These are phyloP conservation scores for Penicillium paxilli DNA, from an alignment of 495 filamentous ascomycete species.

Conservation along the genomic window DNA sequence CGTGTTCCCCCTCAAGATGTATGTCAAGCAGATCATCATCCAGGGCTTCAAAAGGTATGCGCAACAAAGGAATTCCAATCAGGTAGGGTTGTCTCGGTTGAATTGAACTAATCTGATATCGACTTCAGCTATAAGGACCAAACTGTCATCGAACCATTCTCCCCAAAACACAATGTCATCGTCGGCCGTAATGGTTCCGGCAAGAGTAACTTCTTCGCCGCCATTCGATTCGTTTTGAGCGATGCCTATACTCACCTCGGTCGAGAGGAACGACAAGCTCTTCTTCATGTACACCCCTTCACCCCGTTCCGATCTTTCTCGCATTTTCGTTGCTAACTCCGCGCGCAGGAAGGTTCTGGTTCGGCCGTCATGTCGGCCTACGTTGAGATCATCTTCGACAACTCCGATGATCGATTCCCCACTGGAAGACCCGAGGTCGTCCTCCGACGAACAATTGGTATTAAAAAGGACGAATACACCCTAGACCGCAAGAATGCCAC, in stretches of 20 bases:
- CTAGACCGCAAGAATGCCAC: conserved; percentile 95
- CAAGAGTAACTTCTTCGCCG: conserved; percentile 99
- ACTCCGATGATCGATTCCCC: conserved; percentile 92
- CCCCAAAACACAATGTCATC: conserved; percentile 96
- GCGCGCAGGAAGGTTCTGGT: conserved; percentile 78
- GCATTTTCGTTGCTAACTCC: conserved; percentile 25
- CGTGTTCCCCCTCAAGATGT: conserved; percentile 68
- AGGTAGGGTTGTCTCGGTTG: too few relatives aligned
- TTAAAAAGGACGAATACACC: conserved; percentile 98
- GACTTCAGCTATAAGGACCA: conserved; percentile 96
- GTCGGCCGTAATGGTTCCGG: conserved; percentile 98
- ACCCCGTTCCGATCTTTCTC: neutral
- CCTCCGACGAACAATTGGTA: conserved; percentile 87
- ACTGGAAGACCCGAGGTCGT: conserved; percentile 89
- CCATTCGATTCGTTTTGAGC: conserved; percentile 96
- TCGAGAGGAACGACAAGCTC: conserved; percentile 90
- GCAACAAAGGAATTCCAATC: too few relatives aligned
- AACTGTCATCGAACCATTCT: conserved; percentile 97
- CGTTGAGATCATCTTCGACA: conserved; percentile 99
- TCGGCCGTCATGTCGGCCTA: conserved; percentile 99
- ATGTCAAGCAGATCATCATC: conserved; percentile 99
- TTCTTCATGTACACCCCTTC: conserved; percentile 67
- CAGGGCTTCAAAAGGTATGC: conserved; percentile 97
- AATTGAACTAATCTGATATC: conserved; percentile 1
- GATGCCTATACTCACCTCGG: conserved; percentile 97